Conservation (phyloP, 805 yeast genomes). For the Kluyveromyces nonfermentans region DNA sequence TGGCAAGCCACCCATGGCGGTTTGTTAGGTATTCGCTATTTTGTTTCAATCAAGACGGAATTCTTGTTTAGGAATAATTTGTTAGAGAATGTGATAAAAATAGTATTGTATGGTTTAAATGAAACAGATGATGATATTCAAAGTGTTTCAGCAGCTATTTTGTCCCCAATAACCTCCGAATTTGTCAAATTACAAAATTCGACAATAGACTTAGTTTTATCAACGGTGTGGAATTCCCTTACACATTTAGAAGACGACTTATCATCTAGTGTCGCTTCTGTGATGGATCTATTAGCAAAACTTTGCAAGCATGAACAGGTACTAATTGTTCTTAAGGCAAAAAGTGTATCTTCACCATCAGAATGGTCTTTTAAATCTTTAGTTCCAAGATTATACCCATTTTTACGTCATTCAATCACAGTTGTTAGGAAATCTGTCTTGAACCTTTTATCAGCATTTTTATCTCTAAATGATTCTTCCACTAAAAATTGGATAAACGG, state of each 20-base stretch:
- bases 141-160: constrained; percentile 89
- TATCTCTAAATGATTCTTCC: constrained; percentile 44
- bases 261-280: constrained; percentile 90
- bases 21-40: constrained; percentile 82
- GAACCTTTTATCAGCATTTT: constrained; percentile 68
- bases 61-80: constrained; percentile 49
- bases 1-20: constrained; percentile 99
- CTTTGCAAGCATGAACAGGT: constrained; percentile 77
- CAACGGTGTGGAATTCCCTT: constrained; percentile 85
- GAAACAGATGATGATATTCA: constrained; percentile 90
- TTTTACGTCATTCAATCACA: constrained; percentile 85
- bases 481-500: constrained; percentile 70
- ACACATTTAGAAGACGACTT: constrained; percentile 83
- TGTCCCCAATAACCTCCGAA: constrained; percentile 82
- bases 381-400: constrained; percentile 89
- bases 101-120: constrained; percentile 81
- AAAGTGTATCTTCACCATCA: constrained; percentile 40
- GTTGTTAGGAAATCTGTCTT: constrained; percentile 86
- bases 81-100: constrained; percentile 62
- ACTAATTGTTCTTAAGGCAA: constrained; percentile 55
- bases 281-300: constrained; percentile 87
- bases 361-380: constrained; percentile 57
- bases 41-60: constrained; percentile 82
- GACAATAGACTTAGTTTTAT: constrained; percentile 38
- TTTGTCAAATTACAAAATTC: constrained; percentile 57